Evolutionary conservation across 805 yeast genomes (phyloP).

Genomic region (Candida loeiensis): DNA sequence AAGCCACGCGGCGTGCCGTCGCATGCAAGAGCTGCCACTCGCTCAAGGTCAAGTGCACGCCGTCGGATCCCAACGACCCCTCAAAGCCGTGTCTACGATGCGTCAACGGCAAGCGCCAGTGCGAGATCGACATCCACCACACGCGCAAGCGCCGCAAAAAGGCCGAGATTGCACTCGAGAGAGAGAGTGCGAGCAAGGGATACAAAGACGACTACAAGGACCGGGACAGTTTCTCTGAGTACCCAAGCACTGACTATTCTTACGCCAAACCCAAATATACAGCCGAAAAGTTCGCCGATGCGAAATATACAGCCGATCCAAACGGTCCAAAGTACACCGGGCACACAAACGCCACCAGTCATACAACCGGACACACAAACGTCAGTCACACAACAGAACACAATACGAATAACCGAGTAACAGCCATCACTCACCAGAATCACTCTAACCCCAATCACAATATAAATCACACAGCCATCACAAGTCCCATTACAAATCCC

Average conservation of each 20-base stretch:
- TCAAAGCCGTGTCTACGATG: conserved; percentile 74
- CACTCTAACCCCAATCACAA: too few species aligned
- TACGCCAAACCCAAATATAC: too few species aligned
- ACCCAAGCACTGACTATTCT: too few species aligned
- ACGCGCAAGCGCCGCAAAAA: conserved; percentile 47
- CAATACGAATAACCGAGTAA: too few species aligned
- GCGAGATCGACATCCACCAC: conserved; percentile 65
- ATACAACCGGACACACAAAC: too few species aligned
- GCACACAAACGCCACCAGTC: too few species aligned
- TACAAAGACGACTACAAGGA: conserved; percentile 4
- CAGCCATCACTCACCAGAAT: too few species aligned
- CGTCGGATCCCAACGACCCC: conserved; percentile 56
- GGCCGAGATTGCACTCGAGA: conserved; percentile 25
- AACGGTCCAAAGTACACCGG: not conserved
- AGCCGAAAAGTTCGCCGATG: too few species aligned
- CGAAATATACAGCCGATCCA: not conserved
- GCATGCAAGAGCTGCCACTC: conserved; percentile 78
- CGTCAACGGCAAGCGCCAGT: conserved; percentile 53
- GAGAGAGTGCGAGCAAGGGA: conserved; percentile 25
- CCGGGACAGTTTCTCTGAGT: too few species aligned
- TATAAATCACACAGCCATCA: too few species aligned
- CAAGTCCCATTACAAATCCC: too few species aligned
- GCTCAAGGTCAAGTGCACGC: conserved; percentile 80
- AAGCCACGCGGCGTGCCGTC: conserved; percentile 40
- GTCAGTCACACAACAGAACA: too few species aligned